These are phyloP conservation scores for Stachybotrys echinatus DNA, from an alignment of 2,329 filamentous ascomycete species.

Conservation along the genomic window DNA sequence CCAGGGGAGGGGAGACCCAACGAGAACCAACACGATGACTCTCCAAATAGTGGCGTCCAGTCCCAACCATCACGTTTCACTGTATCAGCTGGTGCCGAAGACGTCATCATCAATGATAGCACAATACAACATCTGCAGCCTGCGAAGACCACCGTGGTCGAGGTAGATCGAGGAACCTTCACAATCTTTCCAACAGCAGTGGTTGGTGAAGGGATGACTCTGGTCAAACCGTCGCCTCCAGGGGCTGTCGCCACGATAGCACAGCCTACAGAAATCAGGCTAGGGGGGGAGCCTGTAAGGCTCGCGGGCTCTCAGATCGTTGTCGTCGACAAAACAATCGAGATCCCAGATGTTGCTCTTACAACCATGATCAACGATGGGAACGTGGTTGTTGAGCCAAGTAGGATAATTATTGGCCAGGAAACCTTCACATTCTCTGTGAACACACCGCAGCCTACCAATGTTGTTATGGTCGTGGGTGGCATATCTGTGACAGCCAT, in stretches of 20 bases:
- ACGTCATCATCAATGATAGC: slow-evolving; percentile 41
- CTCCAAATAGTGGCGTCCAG: too few relatives aligned
- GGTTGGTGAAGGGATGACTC: slow-evolving; percentile 36
- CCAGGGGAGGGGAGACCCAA: too few relatives aligned
- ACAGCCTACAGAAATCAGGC: slow-evolving; percentile 27
- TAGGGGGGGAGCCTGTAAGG: slow-evolving; percentile 34
- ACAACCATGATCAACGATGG: slow-evolving; percentile 27
- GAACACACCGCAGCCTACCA: not conserved
- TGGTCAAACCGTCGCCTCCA: slow-evolving; percentile 32
- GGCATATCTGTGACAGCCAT: slow-evolving; percentile 35
- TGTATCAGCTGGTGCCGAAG: slow-evolving; percentile 36
- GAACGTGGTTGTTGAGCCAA: slow-evolving; percentile 27
- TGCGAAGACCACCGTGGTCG: slow-evolving; percentile 34
- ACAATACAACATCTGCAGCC: slow-evolving; percentile 35
- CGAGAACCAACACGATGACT: too few relatives aligned
- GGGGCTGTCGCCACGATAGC: slow-evolving; percentile 23
- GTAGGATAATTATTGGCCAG: slow-evolving; percentile 27
- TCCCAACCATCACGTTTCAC: slow-evolving; percentile 21
- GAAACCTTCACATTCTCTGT: slow-evolving; percentile 29
- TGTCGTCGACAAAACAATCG: slow-evolving; percentile 37
- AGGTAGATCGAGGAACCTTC: slow-evolving; percentile 36
- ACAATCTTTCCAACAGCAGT: slow-evolving; percentile 42
- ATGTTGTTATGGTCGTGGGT: slow-evolving; percentile 14
- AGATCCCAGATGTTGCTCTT: slow-evolving; percentile 29
- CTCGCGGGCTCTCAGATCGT: slow-evolving; percentile 34